phyloP scores from a whole-genome alignment of 2,329 filamentous ascomycete species.

The Aspergillus persii region DNA sequence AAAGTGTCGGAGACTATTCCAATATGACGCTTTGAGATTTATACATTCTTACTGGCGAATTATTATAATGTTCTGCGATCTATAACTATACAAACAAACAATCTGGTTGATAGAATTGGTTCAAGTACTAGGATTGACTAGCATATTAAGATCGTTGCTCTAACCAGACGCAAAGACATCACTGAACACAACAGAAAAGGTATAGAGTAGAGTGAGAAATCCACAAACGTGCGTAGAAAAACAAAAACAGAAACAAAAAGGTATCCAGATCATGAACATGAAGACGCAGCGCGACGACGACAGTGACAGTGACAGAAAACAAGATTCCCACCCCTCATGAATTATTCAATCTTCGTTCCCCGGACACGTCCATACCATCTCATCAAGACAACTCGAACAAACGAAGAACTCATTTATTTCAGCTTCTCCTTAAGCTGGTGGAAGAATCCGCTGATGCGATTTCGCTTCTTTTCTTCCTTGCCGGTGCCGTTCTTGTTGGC shows the following conservation, averaged over 20 bases:
- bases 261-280: slow-evolving; percentile 22
- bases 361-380: neutral
- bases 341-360: neutral
- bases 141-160: neutral
- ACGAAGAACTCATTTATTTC: slow-evolving; percentile 27
- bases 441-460: slow-evolving; percentile 50
- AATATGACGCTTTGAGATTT: slow-evolving; percentile 9
- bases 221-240: neutral
- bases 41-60: no score
- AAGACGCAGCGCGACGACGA: neutral
- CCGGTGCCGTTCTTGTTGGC: slow-evolving; percentile 9
- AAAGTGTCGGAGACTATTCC: slow-evolving; percentile 51
- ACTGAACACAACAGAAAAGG: neutral
- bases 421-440: slow-evolving; percentile 55
- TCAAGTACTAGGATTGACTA: neutral
- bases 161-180: neutral
- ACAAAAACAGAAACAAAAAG: slow-evolving; percentile 16
- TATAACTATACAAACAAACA: no score
- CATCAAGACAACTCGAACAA: neutral
- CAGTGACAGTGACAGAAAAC: neutral
- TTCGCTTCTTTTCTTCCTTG: slow-evolving; percentile 59
- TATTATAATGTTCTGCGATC: no score
- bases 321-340: slow-evolving; percentile 12
- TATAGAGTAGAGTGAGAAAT: neutral
- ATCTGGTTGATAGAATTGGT: no score